A percentile compares a stretch with the other conserved stretches of the same genome.
phyloP scores from a whole-genome alignment of 2,329 filamentous ascomycete genomes.

The Penicillium expansum region DNA sequence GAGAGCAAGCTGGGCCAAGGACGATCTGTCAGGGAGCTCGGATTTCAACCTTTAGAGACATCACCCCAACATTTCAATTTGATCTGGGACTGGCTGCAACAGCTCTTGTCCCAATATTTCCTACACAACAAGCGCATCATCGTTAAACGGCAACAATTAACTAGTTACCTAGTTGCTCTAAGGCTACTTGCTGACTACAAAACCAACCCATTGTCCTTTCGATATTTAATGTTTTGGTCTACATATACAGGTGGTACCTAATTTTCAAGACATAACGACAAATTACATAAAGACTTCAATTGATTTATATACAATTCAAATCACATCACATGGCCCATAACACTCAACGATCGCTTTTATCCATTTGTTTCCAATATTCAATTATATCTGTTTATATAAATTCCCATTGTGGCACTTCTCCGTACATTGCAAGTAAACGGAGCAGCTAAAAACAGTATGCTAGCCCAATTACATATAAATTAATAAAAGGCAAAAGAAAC shows the following conservation, averaged over 20 bases:
- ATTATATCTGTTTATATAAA: constrained; percentile 4
- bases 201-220: too few species aligned
- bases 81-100: neutral
- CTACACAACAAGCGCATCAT: neutral
- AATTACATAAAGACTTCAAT: too few species aligned
- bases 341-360: neutral
- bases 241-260: too few species aligned
- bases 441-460: constrained; percentile 11
- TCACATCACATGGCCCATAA: too few species aligned
- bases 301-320: too few species aligned
- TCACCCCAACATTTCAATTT: neutral
- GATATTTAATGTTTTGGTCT: too few species aligned
- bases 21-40: neutral
- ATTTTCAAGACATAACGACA: too few species aligned
- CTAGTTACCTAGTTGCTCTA: too few species aligned
- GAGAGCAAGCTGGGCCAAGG: neutral
- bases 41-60: neutral
- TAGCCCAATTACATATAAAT: neutral
- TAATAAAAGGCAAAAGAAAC: neutral
- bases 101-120: neutral
- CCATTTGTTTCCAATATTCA: neutral
- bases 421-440: constrained; percentile 19
- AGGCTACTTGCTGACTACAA: neutral
- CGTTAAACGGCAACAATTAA: neutral
- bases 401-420: constrained; percentile 17